A percentile compares a stretch with the other conserved stretches of the same genome.
Conservation (phyloP, 441 rosid genomes). For the Croton laevigatus region DNA sequence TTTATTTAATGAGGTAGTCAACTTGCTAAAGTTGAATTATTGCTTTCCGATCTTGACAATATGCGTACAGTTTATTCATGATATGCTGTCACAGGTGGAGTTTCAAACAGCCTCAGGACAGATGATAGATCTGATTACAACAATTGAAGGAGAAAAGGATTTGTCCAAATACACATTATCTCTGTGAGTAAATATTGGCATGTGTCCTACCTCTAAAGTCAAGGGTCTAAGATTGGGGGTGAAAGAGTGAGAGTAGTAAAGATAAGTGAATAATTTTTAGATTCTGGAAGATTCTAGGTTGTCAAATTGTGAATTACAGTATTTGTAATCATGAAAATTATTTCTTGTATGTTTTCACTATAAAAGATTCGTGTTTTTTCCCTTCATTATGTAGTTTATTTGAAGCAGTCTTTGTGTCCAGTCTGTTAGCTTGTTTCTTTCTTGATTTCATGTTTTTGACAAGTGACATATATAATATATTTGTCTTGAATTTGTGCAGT, state of each 20-base stretch:
- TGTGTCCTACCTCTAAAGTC: neutral
- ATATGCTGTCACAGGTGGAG: conserved; percentile 55
- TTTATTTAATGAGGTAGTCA: conserved; percentile 76
- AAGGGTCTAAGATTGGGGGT: neutral
- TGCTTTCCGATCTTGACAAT: neutral
- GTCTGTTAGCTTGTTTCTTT: neutral
- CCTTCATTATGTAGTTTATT: neutral
- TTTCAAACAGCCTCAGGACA: conserved; percentile 90
- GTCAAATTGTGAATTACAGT: neutral
- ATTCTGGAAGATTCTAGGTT: neutral
- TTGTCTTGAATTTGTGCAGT: conserved; percentile 43
- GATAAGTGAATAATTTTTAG: no score
- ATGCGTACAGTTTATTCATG: neutral
- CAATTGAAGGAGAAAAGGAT: conserved; percentile 81
- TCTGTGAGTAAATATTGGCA: conserved; percentile 46
- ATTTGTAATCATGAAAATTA: neutral
- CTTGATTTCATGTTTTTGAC: neutral
- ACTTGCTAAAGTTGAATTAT: conserved; percentile 1
- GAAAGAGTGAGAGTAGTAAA: neutral
- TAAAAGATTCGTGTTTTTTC: neutral
- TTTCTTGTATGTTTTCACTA: neutral
- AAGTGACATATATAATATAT: neutral
- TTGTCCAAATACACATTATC: conserved; percentile 64
- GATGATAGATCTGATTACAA: conserved; percentile 90
- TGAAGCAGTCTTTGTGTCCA: neutral